Base-by-base conservation (phyloP, 495 filamentous ascomycete genomes). In the Penicillium flavigenum region DNA sequence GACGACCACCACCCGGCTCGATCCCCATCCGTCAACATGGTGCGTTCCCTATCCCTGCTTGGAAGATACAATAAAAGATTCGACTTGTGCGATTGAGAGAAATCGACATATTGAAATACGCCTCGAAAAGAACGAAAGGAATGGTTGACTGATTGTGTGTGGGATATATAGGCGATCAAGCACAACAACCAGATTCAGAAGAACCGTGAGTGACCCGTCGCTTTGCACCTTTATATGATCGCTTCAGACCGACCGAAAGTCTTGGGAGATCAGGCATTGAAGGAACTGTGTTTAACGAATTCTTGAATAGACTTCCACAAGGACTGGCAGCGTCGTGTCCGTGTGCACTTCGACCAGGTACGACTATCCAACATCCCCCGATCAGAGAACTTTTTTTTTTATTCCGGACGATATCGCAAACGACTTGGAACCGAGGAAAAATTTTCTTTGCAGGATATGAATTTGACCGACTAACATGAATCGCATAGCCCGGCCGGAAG, bases 311-410 rank as follows among this genome's bases (percentile, higher is more conserved):
- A 98, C 79, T 98, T 98, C 91, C 94, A 91, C 84, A 98, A 98
- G 91, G 91, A 98, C 83, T 98, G 94, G 94, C 92, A 96, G 79
- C 89, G 90, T 78, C 92, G 94, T 81, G 94, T 98, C 67, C 89
- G 92, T 79, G 85, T 86, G 75, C 95, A 98, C 84, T 98, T 98
- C 83, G 90, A 98, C 83, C 94, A 98, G 93, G 93, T 98, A 92
- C 69, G 69, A 55, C 60, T 43, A 10, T 65, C 68, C 62, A 72
- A 63, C 49, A 27, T 26, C 44, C 44, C 50, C 51, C 47, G 27
- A 46, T 47, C 12, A 31, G 48, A 50, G 63, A 55, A 60, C 24
- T 26, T 55, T 62, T 54, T 54, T 66, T 66, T 12, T 52, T 58
- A 41, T 46, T 56, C 60, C 61, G 49, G 67, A 58, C 47, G 50